These are phyloP conservation scores for Mortierella claussenii DNA, from an alignment of 192 early-diverging fungal genomes.

Conservation along the genomic window DNA sequence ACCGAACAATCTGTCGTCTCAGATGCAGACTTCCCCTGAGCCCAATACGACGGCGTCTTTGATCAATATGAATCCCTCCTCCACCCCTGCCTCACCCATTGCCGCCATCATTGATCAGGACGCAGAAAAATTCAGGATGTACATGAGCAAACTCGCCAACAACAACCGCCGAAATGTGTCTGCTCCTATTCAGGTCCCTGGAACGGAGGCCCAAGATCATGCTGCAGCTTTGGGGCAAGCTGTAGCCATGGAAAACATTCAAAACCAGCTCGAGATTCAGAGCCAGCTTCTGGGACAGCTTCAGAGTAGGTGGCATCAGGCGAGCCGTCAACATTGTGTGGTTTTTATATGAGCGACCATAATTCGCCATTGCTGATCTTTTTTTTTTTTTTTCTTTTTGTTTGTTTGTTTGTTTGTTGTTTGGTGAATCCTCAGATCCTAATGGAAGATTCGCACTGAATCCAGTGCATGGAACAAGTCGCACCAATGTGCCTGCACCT, in stretches of 20 bases:
- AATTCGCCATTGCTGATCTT: background rate
- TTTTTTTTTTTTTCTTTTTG: background rate
- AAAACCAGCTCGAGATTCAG: conserved; percentile 40
- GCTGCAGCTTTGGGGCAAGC: conserved; percentile 41
- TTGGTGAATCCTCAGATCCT: background rate
- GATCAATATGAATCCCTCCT: background rate
- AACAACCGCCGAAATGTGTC: conserved; percentile 21
- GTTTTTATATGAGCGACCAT: background rate
- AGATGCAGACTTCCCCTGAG: background rate
- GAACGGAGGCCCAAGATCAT: conserved; percentile 4
- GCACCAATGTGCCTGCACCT: conserved; percentile 3
- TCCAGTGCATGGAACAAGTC: conserved; percentile 2
- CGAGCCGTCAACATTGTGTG: too few relatives aligned
- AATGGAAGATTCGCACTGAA: conserved; percentile 20
- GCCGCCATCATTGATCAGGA: conserved; percentile 49
- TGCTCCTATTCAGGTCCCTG: conserved; percentile 17
- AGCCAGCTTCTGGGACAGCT: conserved; percentile 40
- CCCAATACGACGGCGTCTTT: background rate
- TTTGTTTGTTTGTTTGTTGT: background rate
- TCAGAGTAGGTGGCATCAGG: conserved; percentile 30
- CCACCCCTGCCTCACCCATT: conserved; percentile 30
- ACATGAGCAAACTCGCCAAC: conserved; percentile 37
- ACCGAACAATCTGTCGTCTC: background rate
- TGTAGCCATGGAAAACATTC: conserved; percentile 50
- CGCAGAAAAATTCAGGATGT: conserved; percentile 42